A percentile compares a stretch with the other conserved stretches of the same genome.
Conservation (phyloP, 2,329 filamentous ascomycete species). For the Alternaria burnsii region DNA sequence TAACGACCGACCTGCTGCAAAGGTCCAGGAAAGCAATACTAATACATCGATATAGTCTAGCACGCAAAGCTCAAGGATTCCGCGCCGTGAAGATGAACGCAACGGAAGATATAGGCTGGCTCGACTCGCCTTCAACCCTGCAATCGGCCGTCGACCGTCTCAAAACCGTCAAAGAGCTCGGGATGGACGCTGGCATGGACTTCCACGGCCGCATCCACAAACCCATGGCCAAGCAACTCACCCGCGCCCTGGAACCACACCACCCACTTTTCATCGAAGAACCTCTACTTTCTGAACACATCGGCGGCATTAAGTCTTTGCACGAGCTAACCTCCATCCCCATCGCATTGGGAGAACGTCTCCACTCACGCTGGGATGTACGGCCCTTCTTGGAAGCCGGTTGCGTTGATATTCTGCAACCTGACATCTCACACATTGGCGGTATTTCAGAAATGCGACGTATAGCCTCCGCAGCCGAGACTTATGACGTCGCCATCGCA, state of each 20-base stretch:
- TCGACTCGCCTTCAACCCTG: constrained; percentile 73
- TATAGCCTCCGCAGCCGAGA: constrained; percentile 75
- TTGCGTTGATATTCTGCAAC: constrained; percentile 76
- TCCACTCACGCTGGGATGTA: constrained; percentile 77
- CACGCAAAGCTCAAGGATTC: constrained; percentile 69
- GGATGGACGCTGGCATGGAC: constrained; percentile 77
- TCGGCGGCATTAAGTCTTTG: constrained; percentile 70
- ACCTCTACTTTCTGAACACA: constrained; percentile 74
- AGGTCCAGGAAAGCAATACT: neutral
- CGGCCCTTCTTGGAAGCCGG: constrained; percentile 74
- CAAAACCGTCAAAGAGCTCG: constrained; percentile 72
- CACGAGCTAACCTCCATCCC: constrained; percentile 66
- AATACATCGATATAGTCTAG: constrained; percentile 54
- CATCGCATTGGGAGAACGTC: constrained; percentile 75
- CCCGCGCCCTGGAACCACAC: constrained; percentile 71
- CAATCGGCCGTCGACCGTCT: constrained; percentile 72
- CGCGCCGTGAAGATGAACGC: constrained; percentile 80
- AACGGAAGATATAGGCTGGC: constrained; percentile 77
- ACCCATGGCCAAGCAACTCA: constrained; percentile 82
- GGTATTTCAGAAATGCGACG: constrained; percentile 76
- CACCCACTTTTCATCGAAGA: constrained; percentile 80
- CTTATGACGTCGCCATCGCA: constrained; percentile 76
- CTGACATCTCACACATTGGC: constrained; percentile 75
- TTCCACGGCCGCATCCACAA: constrained; percentile 81
- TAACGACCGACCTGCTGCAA: neutral